A percentile compares a stretch with the other conserved stretches of the same genome.
Evolutionary conservation across 1,139 yeast species (phyloP).

Genomic region (Kodamaea anthophila): DNA sequence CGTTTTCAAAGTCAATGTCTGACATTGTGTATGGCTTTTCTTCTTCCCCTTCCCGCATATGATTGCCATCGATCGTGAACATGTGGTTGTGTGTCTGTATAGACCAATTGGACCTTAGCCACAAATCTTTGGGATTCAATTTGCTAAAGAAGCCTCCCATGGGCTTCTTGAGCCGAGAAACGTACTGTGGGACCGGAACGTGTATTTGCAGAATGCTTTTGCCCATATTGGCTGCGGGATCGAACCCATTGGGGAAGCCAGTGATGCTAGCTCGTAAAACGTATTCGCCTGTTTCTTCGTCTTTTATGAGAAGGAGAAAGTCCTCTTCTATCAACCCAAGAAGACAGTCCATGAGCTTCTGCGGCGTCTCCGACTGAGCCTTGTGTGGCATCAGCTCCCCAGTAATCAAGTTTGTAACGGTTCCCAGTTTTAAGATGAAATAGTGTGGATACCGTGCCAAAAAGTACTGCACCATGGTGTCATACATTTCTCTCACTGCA

Average conservation of each 20-base stretch:
- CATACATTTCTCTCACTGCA: conserved; percentile 33
- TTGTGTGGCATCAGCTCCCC: conserved; percentile 21
- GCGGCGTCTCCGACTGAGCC: conserved; percentile 11
- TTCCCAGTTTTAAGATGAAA: conserved; percentile 15
- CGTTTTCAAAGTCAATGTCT: conserved; percentile 33
- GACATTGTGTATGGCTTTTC: conserved; percentile 16
- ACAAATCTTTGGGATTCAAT: conserved; percentile 30
- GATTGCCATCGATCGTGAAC: conserved; percentile 26
- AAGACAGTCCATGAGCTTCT: conserved; percentile 17
- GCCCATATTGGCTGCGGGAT: conserved; percentile 28
- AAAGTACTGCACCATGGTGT: conserved; percentile 21
- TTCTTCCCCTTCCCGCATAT: conserved; percentile 28
- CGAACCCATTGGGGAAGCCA: conserved; percentile 42
- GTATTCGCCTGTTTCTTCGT: conserved; percentile 33
- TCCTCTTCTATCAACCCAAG: conserved; percentile 37
- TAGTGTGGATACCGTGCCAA: conserved; percentile 29
- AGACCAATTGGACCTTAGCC: conserved; percentile 40
- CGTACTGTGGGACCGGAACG: conserved; percentile 38
- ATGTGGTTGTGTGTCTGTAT: conserved; percentile 30
- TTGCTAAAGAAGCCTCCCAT: conserved; percentile 37
- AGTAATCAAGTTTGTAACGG: conserved; percentile 24
- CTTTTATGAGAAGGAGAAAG: conserved; percentile 30
- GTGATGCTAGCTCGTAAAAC: conserved; percentile 28
- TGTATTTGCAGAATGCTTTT: conserved; percentile 36
- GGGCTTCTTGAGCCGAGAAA: conserved; percentile 24